Evolutionary conservation across 495 filamentous ascomycete genomes (phyloP), one percentile per base, ranked within the genome.

Genomic region (Evernia prunastri): DNA sequence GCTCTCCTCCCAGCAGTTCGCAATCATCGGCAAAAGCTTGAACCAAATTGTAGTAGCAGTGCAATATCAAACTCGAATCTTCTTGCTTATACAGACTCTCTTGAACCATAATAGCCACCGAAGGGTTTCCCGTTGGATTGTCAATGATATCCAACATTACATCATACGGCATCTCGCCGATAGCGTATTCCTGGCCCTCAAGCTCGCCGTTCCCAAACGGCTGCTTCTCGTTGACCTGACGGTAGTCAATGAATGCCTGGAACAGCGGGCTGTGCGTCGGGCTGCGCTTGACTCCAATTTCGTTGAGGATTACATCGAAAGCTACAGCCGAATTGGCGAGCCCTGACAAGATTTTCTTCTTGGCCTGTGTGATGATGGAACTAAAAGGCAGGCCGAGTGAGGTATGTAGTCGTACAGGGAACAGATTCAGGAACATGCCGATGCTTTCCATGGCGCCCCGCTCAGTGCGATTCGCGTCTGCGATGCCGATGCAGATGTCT

Each of bases 371-470:
- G 20, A 68, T 27, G 7, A 39, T 33, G 31, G 53, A 58, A 7
- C 33, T 37, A 31, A 63, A 63, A 1, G 10, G 5, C 20, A 68
- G 51, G n/a, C 37, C 39, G 3, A 56, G 23, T 58, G 37, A 20
- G 11, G 25, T 27, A 36, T 23, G 65, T 67, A 81, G 75, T 9
- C 70, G 71, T 6, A 84, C 33, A 0, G 82, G 73, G 0, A 85
- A 70, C 7, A 83, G 61, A 60, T 86, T 84, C 15, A 82, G 11
- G 40, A 73, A 80, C 68, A 35, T 75, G 63, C 11, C 83, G 80
- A 63, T 63, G 42, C 36, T 70, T 66, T 53, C 18, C 29, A 31
- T 45, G 7, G 39, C 15, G 40, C 59, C 65, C 15, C 13, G n/a
- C 20, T 66, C 47, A 18, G 43, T 63, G 18, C 65, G 59, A 23